phyloP scores from a whole-genome alignment of 2,329 filamentous ascomycete species.

The Fonsecaea monophora region DNA sequence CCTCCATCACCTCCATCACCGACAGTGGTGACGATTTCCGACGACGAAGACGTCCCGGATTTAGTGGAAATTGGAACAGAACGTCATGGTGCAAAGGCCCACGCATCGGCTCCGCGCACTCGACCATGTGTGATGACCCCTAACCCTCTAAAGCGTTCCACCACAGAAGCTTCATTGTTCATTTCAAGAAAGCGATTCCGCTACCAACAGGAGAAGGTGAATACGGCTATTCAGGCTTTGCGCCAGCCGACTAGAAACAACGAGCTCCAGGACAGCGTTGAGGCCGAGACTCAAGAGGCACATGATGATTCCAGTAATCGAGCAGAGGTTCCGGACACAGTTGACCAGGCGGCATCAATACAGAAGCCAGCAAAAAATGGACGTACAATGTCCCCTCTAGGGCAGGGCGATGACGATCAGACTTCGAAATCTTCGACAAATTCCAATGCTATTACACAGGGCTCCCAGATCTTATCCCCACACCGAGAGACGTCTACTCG shows the following conservation, averaged over 20 bases:
- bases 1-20: neutral
- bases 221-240: conserved; percentile 5
- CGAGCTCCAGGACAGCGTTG: neutral
- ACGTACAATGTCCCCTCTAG: neutral
- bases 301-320: neutral
- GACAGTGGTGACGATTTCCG: neutral
- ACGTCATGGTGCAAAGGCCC: neutral
- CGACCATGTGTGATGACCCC: conserved; percentile 1
- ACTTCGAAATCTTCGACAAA: neutral
- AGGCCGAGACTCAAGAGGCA: neutral
- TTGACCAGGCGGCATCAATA: neutral
- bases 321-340: neutral
- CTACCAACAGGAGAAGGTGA: neutral
- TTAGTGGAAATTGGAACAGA: neutral
- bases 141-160: conserved; percentile 16
- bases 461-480: neutral
- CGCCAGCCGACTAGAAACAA: neutral
- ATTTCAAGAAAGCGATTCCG: conserved; percentile 16
- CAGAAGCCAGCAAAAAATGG: neutral
- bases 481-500: neutral
- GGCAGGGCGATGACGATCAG: neutral
- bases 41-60: neutral
- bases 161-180: conserved; percentile 15
- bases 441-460: neutral
- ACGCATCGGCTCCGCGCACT: neutral